Conservation (phyloP, 2,329 filamentous ascomycete genomes). For the Pseudogymnoascus sp. region DNA sequence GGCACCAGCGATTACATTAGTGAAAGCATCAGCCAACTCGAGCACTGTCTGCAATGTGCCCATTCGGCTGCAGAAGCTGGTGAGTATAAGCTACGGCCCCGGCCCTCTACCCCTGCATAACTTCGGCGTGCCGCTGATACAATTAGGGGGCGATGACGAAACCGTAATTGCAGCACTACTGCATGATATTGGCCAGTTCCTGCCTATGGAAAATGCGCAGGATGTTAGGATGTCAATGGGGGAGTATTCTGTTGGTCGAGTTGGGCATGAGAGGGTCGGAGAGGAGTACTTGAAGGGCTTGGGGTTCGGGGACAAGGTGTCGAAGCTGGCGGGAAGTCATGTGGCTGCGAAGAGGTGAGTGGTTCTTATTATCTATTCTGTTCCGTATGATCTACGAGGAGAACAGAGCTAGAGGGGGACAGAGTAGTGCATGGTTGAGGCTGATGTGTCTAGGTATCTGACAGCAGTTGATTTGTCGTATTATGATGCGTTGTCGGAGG, state of each 20-base stretch:
- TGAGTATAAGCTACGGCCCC: conserved; percentile 14
- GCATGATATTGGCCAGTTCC: conserved; percentile 36
- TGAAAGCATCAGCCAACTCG: conserved; percentile 25
- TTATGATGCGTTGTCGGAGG: conserved; percentile 29
- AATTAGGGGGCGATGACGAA: conserved; percentile 19
- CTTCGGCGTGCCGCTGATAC: not conserved
- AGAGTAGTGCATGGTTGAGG: not conserved
- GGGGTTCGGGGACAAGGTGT: conserved; percentile 31
- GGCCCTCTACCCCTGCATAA: not conserved
- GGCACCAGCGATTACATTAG: conserved; percentile 26
- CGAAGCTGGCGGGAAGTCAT: conserved; percentile 30
- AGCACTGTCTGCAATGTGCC: conserved; percentile 27
- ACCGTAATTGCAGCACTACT: conserved; percentile 32
- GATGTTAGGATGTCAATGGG: conserved; percentile 22
- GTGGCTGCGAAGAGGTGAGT: conserved; percentile 29
- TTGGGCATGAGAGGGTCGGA: conserved; percentile 32
- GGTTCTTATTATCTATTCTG: not conserved
- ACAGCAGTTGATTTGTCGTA: conserved; percentile 28
- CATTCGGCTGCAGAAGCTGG: conserved; percentile 21
- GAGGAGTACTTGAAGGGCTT: conserved; percentile 28
- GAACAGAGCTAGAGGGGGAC: not conserved
- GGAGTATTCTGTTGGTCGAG: conserved; percentile 28
- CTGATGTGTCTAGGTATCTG: conserved; percentile 25
- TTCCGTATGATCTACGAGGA: not conserved
- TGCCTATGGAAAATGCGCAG: conserved; percentile 27